A percentile compares a stretch with the other conserved stretches of the same genome.
Conservation (phyloP, 305 asterid species). For the Andrographis paniculata region DNA sequence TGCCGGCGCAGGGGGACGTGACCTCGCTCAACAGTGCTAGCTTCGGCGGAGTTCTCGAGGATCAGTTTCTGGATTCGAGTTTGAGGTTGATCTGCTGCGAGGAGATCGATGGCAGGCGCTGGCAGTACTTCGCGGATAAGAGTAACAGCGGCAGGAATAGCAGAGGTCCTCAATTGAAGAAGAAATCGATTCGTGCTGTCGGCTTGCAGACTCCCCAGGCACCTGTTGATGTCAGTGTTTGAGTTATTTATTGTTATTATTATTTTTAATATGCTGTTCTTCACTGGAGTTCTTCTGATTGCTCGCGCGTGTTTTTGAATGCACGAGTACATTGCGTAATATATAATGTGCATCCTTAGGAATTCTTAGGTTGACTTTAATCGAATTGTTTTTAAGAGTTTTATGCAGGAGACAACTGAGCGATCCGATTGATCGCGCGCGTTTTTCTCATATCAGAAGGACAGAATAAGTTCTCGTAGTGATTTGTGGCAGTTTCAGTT, state of each 20-base stretch:
- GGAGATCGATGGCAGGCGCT: constrained; percentile 85
- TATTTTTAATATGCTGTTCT: not conserved
- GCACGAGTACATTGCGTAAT: constrained; percentile 4
- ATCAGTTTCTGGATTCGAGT: constrained; percentile 57
- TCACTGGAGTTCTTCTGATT: not conserved
- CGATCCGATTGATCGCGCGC: constrained; percentile 1
- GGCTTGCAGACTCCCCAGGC: constrained; percentile 65
- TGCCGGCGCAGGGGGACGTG: constrained; percentile 12
- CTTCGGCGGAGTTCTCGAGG: constrained; percentile 51
- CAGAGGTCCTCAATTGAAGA: constrained; percentile 41
- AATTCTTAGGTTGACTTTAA: not conserved
- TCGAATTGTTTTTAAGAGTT: not conserved
- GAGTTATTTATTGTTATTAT: not conserved
- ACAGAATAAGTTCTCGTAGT: constrained; percentile 1
- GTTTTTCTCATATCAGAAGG: not conserved
- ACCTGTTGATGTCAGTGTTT: constrained; percentile 54
- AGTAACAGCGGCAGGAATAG: constrained; percentile 12
- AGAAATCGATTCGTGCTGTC: constrained; percentile 62
- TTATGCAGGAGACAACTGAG: constrained; percentile 5
- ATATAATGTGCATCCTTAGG: not conserved
- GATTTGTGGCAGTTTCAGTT: constrained; percentile 1
- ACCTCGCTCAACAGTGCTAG: constrained; percentile 26
- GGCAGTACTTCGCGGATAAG: constrained; percentile 70
- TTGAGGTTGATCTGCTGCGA: constrained; percentile 78
- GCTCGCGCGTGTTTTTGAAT: constrained; percentile 6